Evolutionary conservation across 257 asterid genomes (phyloP).

Genomic region (Solanum dulcamara): DNA sequence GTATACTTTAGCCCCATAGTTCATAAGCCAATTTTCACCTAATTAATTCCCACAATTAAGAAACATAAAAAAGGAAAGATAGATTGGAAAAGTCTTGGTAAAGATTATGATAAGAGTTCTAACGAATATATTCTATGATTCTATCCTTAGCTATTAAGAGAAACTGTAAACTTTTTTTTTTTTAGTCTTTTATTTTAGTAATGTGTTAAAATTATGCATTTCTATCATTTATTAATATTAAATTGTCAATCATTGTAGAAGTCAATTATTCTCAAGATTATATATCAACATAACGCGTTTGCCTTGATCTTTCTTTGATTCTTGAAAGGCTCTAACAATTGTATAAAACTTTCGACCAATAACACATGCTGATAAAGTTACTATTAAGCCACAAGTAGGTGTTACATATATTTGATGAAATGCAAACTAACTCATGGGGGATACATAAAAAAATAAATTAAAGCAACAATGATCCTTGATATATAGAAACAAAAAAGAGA

Average conservation of each 20-base stretch:
- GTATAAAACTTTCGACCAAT: not conserved
- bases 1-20: not conserved
- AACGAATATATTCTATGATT: slow-evolving; percentile 1
- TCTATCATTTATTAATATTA: not conserved
- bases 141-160: slow-evolving; percentile 3
- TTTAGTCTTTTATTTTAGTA: not conserved
- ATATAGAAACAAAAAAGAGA: not conserved
- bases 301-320: not conserved
- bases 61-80: not conserved
- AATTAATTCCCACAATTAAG: not conserved
- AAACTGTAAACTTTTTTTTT: not conserved
- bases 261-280: not conserved
- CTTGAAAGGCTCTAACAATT: not conserved
- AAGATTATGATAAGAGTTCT: slow-evolving; percentile 1
- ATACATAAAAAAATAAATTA: not conserved
- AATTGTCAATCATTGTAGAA: not conserved
- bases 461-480: not conserved
- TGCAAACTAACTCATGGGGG: not conserved
- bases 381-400: not conserved
- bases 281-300: not conserved
- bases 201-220: not conserved
- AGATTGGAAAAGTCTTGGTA: not conserved
- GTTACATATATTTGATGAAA: not conserved
- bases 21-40: not conserved
- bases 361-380: not conserved